Percentiles rank a stretch among this genome's conserved stretches.
Evolutionary conservation across 768 basidiomycete species (phyloP).

Genomic region (Hirschioporus abietinus): DNA sequence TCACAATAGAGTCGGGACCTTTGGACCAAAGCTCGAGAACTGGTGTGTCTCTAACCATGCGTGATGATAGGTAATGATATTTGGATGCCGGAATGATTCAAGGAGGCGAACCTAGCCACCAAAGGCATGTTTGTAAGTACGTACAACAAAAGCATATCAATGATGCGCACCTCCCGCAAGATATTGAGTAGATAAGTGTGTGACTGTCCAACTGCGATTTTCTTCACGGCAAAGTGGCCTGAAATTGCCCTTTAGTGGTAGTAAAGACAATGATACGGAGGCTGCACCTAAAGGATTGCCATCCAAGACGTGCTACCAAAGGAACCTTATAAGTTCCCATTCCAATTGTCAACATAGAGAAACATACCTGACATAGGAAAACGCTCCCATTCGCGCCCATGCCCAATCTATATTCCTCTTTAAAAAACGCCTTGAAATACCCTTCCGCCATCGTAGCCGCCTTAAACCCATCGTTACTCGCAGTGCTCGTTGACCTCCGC

Average conservation of each 20-base stretch:
- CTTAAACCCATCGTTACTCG: constrained; percentile 36
- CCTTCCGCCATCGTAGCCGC: constrained; percentile 82
- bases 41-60: constrained; percentile 85
- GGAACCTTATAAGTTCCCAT: background rate
- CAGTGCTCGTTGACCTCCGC: background rate
- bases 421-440: constrained; percentile 90
- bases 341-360: background rate
- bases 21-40: constrained; percentile 86
- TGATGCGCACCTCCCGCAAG: constrained; percentile 57
- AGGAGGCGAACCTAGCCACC: constrained; percentile 65
- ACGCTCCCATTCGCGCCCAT: constrained; percentile 96
- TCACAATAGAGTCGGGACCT: constrained; percentile 83
- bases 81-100: constrained; percentile 83
- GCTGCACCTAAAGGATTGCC: constrained; percentile 73
- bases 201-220: constrained; percentile 91
- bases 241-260: constrained; percentile 6
- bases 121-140: background rate
- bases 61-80: constrained; percentile 94
- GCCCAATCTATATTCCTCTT: constrained; percentile 81
- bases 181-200: constrained; percentile 81
- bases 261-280: background rate
- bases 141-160: background rate
- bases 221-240: constrained; percentile 93
- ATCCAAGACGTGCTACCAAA: constrained; percentile 72
- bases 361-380: constrained; percentile 71